These are phyloP conservation scores for Ustilaginoidea virens DNA, from an alignment of 2,329 filamentous ascomycete species.

Conservation along the genomic window DNA sequence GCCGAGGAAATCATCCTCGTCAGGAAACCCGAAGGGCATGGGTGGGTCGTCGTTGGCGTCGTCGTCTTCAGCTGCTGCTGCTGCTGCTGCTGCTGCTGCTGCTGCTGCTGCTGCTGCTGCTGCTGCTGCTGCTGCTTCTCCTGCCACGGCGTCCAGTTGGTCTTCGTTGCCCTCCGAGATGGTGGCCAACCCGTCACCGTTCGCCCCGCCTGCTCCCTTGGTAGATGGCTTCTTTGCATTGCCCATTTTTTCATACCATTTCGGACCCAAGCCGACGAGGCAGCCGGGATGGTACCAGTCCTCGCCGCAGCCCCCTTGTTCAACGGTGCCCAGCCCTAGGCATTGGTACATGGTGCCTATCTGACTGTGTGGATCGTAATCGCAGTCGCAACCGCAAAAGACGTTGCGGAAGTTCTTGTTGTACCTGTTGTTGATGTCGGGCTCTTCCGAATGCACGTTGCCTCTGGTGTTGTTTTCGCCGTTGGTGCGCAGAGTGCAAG, in stretches of 20 bases:
- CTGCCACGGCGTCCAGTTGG: conserved; percentile 9
- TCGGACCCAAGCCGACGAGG: conserved; percentile 62
- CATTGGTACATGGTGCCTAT: conserved; percentile 99
- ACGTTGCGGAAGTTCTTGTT: conserved; percentile 90
- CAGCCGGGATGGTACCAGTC: conserved; percentile 98
- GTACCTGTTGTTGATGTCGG: conserved; percentile 65
- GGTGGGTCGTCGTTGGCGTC: conserved; percentile 47
- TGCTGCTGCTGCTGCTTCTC: too few species aligned
- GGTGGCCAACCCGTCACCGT: conserved; percentile 22
- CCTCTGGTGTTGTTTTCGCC: conserved; percentile 60
- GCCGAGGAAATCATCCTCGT: conserved; percentile 76
- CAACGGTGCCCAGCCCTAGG: conserved; percentile 62
- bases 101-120: too few species aligned
- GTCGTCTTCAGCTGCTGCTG: too few species aligned
- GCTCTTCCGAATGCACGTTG: conserved; percentile 58
- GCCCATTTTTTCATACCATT: conserved; percentile 47
- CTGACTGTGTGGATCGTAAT: conserved; percentile 78
- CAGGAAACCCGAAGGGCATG: conserved; percentile 71
- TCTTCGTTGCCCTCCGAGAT: conserved; percentile 34
- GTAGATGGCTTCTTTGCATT: conserved; percentile 16
- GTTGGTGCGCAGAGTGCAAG: conserved; percentile 64
- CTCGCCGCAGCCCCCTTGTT: conserved; percentile 82
- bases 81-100: too few species aligned
- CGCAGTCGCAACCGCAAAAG: conserved; percentile 79
- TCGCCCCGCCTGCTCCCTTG: conserved; percentile 1